A percentile compares a stretch with the other conserved stretches of the same genome.
Evolutionary conservation across 176 grass and related monocot species (phyloP).

Genomic region (Carex pumila): DNA sequence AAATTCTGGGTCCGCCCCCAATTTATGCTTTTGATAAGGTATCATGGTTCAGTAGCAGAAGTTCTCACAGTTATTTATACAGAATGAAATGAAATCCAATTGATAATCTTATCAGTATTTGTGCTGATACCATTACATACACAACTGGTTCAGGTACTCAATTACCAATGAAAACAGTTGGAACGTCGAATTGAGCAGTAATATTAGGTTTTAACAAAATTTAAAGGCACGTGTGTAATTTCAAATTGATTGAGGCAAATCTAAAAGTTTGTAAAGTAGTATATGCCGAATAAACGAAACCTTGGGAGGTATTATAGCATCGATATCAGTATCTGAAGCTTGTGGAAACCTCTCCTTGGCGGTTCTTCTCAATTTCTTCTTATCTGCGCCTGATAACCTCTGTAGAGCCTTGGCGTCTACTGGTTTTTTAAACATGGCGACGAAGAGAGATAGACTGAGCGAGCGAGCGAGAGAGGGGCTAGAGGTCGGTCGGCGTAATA

Average conservation of each 20-base stretch:
- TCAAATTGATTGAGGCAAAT: not conserved
- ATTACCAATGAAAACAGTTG: not conserved
- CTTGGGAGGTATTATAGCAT: slow-evolving; percentile 79
- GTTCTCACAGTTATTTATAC: not conserved
- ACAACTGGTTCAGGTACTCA: not conserved
- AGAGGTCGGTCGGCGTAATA: not conserved
- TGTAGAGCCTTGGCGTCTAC: slow-evolving; percentile 69
- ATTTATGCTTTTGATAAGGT: not conserved
- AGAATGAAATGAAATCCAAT: not conserved
- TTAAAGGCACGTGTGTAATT: not conserved
- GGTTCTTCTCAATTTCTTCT: slow-evolving; percentile 88
- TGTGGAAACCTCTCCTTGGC: slow-evolving; percentile 73
- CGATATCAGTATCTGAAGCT: slow-evolving; percentile 66
- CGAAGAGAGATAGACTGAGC: not conserved
- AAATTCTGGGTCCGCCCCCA: no score
- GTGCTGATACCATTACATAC: not conserved
- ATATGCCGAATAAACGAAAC: slow-evolving; percentile 15
- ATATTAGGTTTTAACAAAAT: not conserved
- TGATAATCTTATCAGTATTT: not conserved
- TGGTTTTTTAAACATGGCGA: slow-evolving; percentile 90
- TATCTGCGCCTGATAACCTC: slow-evolving; percentile 83
- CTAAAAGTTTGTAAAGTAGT: not conserved
- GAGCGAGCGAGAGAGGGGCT: not conserved
- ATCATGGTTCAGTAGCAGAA: not conserved
- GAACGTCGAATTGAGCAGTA: not conserved